phyloP scores from a whole-genome alignment of 495 filamentous ascomycete genomes.

The Neurospora sp. region DNA sequence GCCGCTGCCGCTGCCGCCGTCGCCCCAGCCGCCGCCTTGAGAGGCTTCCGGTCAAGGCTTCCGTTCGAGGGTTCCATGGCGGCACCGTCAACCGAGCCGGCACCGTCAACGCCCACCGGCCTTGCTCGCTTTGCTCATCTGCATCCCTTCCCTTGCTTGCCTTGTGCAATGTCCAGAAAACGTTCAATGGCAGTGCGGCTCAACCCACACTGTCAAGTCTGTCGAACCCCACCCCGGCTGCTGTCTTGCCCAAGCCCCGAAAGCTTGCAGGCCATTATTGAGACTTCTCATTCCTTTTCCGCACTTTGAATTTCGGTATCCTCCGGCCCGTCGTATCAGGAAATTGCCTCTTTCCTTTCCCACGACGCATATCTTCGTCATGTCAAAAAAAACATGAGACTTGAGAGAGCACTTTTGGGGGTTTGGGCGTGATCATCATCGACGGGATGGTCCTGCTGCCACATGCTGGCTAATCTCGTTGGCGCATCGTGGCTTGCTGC shows the following conservation, averaged over 20 bases:
- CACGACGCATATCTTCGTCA: neutral
- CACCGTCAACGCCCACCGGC: neutral
- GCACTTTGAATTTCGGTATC: conserved; percentile 17
- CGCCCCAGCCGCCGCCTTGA: neutral
- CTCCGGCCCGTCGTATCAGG: conserved; percentile 17
- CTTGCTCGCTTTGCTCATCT: neutral
- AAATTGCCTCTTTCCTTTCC: conserved; percentile 6
- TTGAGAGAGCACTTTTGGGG: neutral
- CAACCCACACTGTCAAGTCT: neutral
- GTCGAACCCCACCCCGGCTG: neutral
- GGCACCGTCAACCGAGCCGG: neutral
- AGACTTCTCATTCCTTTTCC: conserved; percentile 10
- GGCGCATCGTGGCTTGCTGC: conserved; percentile 2
- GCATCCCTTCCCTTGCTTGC: neutral
- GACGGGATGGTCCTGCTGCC: conserved; percentile 4
- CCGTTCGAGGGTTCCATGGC: neutral
- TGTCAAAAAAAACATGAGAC: neutral
- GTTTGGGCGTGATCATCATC: neutral
- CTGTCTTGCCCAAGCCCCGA: conserved; percentile 14
- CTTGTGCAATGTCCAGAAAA: neutral
- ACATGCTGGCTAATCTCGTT: conserved; percentile 3
- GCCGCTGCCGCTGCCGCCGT: neutral
- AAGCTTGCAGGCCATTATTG: conserved; percentile 26
- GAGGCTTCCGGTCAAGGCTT: neutral
- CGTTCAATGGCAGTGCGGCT: neutral